Evolutionary conservation across 75 land plant species (phyloP), one percentile per base, ranked within the genome.

Genomic region (Pinus taeda): DNA sequence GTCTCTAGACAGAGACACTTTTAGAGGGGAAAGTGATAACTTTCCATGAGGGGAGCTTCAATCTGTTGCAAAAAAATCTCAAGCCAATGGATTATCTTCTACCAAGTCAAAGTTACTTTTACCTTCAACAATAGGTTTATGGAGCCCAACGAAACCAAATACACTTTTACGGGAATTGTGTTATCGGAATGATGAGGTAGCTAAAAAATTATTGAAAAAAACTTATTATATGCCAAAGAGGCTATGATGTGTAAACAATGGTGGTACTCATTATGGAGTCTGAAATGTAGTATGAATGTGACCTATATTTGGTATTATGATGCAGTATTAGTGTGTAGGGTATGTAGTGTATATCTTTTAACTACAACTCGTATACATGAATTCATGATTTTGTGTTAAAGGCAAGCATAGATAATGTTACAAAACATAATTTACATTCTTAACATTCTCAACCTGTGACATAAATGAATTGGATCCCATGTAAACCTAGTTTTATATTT

Each of bases 131-230:
- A 61, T 97, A 30, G 92, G 93, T 64, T 79, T 85, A 14, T 96
- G 99, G 99, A 88, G 80, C 63, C 89, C 95, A n/a, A 82, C 87
- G 11, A 95, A 96, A 39, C 85, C 99, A 58, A 92, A 94, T 80
- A 96, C 99, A 30, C 75, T 94, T 13, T 71, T 96, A 76, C 86
- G 97, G 21, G 90, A 94, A 60, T 77, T 96, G 37, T 96, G 97
- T 76, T 83, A 94, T 73, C 78, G 99, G 42, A 85, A 87, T 63
- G 98, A 94, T 77, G 93, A 89, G 7, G 81, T 85, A 24, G 95
- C 98, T 58, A 77, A 95, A n/a, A 24, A 94, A 81, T 94, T 94
- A 57, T 84, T 96, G 22, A 96, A 96, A 89, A 94, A 94, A 75
- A 86, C 89, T 11, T 94, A 94, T 71, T 79, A 86, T 82, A 76